Base-by-base conservation (phyloP, 495 filamentous ascomycete species). In the Podospora sp. region DNA sequence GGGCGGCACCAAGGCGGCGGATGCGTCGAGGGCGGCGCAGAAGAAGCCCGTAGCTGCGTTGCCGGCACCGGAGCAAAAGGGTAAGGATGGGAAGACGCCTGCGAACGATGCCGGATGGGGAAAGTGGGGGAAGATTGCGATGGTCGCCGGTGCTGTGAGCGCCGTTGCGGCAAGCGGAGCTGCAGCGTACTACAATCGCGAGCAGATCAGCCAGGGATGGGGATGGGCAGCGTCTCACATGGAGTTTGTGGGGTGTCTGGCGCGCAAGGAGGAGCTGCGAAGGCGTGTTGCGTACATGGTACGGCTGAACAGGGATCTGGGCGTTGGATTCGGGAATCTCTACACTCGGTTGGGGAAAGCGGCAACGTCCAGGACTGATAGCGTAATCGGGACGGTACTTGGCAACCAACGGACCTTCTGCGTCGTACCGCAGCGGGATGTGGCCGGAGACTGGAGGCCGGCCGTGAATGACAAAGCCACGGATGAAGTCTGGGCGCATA, bases 161-260 rank as follows among this genome's bases (percentile, higher is more conserved):
- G 92, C 92, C 1, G 85, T 96, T 0, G 91, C 92, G 0, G 94
- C 92, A 0, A 92, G 91, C n/a, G 91, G 92, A 6, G 93, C 92
- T 6, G 93, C 92, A 1, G 89, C 94, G 16, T 98, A 97, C 76
- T 76, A 92, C 49, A 92, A 94, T 70, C 84, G 91, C 18, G 91
- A 96, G 11, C 87, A 91, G 46, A 83, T 99, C 40, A 85, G 82
- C 0, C 82, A 88, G 22, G 89, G 91, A 0, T 88, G 88, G 79
- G 81, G 76, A 40, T 99, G 93, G 94, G 91, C 91, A 18, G 88
- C 89, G 11, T 92, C 90, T 18, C 96, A 99, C 79, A 87, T 99
- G n/a, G 93, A 94, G 75, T 99, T 99, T 71, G 90, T 98, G 1
- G 93, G 94, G 1, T 94, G 91, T 72, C 84, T 99, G 3, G 88